A percentile compares a stretch with the other conserved stretches of the same genome.
phyloP scores from a whole-genome alignment of 129 eudicot genomes.

The Tagetes erecta region DNA sequence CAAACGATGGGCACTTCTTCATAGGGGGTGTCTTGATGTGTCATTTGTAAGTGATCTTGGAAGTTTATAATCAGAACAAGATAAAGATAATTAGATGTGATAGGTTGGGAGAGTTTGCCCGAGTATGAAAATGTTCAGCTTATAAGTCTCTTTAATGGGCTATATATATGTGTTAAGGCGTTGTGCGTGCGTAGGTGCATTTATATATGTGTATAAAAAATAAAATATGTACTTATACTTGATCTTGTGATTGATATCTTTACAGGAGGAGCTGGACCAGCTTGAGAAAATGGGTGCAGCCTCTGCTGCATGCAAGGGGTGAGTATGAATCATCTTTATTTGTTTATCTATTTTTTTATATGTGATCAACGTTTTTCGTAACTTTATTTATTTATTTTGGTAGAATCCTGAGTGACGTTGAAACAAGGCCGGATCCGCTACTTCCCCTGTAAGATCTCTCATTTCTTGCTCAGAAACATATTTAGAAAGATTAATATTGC shows the following conservation, averaged over 20 bases:
- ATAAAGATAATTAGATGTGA: not conserved
- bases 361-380: constrained; percentile 4
- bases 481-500: not conserved
- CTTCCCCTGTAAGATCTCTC: constrained; percentile 61
- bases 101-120: not conserved
- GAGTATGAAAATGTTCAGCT: too few relatives aligned
- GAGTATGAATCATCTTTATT: constrained; percentile 35
- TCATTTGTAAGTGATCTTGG: not conserved
- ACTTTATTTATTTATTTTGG: constrained; percentile 7
- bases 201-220: not conserved
- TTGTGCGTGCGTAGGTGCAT: not conserved
- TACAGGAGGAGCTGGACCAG: constrained; percentile 85
- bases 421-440: constrained; percentile 84
- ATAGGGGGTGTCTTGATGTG: not conserved
- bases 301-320: constrained; percentile 82
- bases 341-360: not conserved
- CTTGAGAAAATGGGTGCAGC: constrained; percentile 74
- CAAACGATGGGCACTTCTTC: not conserved
- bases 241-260: constrained; percentile 21
- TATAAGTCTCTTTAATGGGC: not conserved
- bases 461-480: constrained; percentile 13
- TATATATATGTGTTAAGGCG: not conserved
- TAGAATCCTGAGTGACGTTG: constrained; percentile 56
- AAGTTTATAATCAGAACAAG: not conserved
- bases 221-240: not conserved